Evolutionary conservation across 768 basidiomycete species (phyloP).

Genomic region (Rhizopogon vesiculosus): DNA sequence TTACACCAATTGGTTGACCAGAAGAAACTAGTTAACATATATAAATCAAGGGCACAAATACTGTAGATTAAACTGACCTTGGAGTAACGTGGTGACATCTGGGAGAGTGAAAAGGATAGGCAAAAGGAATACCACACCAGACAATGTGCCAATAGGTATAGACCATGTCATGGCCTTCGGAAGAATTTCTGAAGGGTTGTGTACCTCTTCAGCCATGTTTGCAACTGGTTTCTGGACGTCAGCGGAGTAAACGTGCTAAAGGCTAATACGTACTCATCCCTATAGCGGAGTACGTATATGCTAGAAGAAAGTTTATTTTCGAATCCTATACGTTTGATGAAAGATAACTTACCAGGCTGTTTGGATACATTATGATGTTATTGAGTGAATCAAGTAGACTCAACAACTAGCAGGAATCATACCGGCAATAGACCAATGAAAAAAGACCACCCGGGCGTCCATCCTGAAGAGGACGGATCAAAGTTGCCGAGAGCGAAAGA

Average conservation of each 20-base stretch:
- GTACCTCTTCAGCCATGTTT: conserved; percentile 67
- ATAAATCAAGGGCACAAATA: conserved; percentile 3
- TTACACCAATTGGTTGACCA: conserved; percentile 59
- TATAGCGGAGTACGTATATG: conserved; percentile 54
- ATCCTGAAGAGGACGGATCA: conserved; percentile 59
- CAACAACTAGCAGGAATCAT: not conserved
- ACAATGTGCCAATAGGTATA: conserved; percentile 46
- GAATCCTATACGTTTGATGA: not conserved
- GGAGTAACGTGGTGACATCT: conserved; percentile 46
- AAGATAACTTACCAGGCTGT: conserved; percentile 23
- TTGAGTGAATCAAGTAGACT: not conserved
- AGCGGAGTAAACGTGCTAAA: not conserved
- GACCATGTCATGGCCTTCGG: conserved; percentile 52
- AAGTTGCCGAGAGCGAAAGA: conserved; percentile 56
- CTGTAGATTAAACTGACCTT: conserved; percentile 30
- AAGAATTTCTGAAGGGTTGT: conserved; percentile 48
- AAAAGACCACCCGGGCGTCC: conserved; percentile 65
- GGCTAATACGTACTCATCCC: conserved; percentile 48
- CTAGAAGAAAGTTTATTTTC: conserved; percentile 19
- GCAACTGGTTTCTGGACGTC: conserved; percentile 34
- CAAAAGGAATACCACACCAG: conserved; percentile 51
- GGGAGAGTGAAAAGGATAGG: conserved; percentile 65
- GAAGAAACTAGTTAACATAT: conserved; percentile 37
- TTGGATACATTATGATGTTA: not conserved
- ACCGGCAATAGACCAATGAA: conserved; percentile 62